These are phyloP conservation scores for Nevesoporus exiguus DNA, from an alignment of 768 basidiomycete genomes.

Conservation along the genomic window DNA sequence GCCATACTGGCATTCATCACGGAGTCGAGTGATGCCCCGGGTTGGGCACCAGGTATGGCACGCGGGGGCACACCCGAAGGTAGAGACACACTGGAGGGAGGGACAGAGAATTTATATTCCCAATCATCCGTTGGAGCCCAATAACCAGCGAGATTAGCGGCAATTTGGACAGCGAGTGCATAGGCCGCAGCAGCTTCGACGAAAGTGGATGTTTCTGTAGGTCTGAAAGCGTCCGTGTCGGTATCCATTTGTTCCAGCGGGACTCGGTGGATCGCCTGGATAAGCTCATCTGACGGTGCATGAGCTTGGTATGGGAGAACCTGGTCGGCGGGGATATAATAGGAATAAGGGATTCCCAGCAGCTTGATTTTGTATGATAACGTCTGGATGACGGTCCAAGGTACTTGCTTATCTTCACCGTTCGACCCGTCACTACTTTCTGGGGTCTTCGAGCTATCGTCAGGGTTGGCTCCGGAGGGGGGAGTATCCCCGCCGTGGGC, in stretches of 20 bases:
- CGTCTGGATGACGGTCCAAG: slow-evolving; percentile 62
- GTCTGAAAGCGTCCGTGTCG: slow-evolving; percentile 51
- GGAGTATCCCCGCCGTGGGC: not conserved
- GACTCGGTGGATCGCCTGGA: slow-evolving; percentile 45
- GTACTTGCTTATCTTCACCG: slow-evolving; percentile 26
- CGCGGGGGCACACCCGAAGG: slow-evolving; percentile 3
- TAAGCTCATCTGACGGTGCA: slow-evolving; percentile 48
- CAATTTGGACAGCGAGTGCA: slow-evolving; percentile 71
- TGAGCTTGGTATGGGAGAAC: slow-evolving; percentile 78
- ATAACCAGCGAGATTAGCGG: slow-evolving; percentile 53
- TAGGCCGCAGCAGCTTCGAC: slow-evolving; percentile 57
- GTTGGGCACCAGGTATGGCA: slow-evolving; percentile 5
- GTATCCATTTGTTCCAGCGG: slow-evolving; percentile 44
- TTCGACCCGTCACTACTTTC: slow-evolving; percentile 12
- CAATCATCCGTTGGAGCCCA: slow-evolving; percentile 78
- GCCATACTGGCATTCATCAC: slow-evolving; percentile 46
- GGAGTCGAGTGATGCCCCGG: slow-evolving; percentile 35
- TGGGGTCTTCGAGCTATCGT: not conserved
- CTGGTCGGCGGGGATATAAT: slow-evolving; percentile 49
- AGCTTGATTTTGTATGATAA: slow-evolving; percentile 65
- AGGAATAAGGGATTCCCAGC: slow-evolving; percentile 51
- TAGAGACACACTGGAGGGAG: slow-evolving; percentile 21
- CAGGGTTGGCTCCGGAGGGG: not conserved
- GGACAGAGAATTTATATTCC: slow-evolving; percentile 52
- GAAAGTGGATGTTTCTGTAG: slow-evolving; percentile 37